Evolutionary conservation across 1,284 basidiomycete species (phyloP), one percentile per base, ranked within the genome.

Genomic region (Tilletia walkeri): DNA sequence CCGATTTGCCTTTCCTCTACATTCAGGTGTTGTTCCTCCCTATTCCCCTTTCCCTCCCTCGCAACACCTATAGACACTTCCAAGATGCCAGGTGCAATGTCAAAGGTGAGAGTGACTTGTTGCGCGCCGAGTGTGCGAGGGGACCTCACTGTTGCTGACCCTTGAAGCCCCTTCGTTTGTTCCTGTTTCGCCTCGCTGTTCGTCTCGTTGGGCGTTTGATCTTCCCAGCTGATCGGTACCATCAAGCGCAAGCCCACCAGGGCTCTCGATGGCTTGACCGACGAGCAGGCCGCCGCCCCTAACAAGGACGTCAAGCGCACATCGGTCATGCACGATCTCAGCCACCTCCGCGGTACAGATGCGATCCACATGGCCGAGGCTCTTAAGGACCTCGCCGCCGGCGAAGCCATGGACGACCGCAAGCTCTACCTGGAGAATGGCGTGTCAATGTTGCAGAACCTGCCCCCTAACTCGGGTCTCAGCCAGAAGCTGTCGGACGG

Each of bases 341-440:
- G 12, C 24, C 63, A 73, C 61, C 66, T 72, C 49, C 39, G 66
- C 30, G 71, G 70, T 38, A 72, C 72, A 53, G 67, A 72, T 45
- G 56, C 71, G 10, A 18, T 72, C 12, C 45, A 56, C 54, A 50
- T 72, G 48, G 71, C 71, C n/a, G 54, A 72, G 38, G 71, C 67
- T 4, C 65, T 71, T 47, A 69, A 71, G 65, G 70, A 48, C 24
- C 69, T 71, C 45, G 5, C 53, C 54, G 39, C 36, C 38, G 73
- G 73, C 54, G 53, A 69, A 53, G 67, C 72, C 18, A 50, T 79
- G 24, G 76, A 80, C 48, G 78, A 80, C 36, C 77, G 78, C 50
- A 75, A 78, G 65, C 68, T 78, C 59, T 71, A 76, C n/a, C 74
- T 80, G 53, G 78, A 80, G 63, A 72, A 78, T 61, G 70, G 75